A percentile compares a stretch with the other conserved stretches of the same genome.
Evolutionary conservation across 164 flowering plant species (phyloP).

Genomic region (Chimonanthus salicifolius): DNA sequence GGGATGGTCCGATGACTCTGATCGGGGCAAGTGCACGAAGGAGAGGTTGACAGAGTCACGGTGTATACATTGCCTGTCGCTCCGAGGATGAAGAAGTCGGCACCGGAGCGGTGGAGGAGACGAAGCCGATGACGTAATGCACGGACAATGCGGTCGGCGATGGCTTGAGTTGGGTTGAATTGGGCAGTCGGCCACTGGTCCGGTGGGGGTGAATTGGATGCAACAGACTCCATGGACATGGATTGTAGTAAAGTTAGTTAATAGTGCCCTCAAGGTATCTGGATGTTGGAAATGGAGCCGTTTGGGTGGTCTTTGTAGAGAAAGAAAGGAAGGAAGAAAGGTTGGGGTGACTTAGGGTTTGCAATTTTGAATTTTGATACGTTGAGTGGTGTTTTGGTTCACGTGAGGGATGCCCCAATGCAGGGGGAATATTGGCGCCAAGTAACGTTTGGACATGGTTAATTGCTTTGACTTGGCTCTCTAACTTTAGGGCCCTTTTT

Average conservation of each 20-base stretch:
- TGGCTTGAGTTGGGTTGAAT: constrained; percentile 32
- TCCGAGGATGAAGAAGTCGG: constrained; percentile 65
- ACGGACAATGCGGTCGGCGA: constrained; percentile 55
- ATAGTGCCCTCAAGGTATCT: not conserved
- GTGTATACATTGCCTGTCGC: constrained; percentile 85
- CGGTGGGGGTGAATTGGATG: constrained; percentile 39
- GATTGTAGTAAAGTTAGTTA: not conserved
- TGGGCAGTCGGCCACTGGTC: constrained; percentile 8
- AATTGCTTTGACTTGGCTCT: no score
- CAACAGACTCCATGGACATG: constrained; percentile 30
- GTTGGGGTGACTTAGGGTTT: constrained; percentile 8
- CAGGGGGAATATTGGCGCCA: constrained; percentile 1
- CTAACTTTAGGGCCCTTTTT: no score
- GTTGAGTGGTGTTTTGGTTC: constrained; percentile 31
- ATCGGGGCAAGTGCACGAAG: constrained; percentile 86
- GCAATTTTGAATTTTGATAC: constrained; percentile 14
- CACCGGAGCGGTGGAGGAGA: constrained; percentile 66
- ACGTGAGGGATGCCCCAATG: constrained; percentile 35
- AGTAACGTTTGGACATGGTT: not conserved
- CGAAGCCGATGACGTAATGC: constrained; percentile 68
- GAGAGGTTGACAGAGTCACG: constrained; percentile 49
- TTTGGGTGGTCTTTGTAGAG: not conserved
- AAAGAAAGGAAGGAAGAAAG: not conserved
- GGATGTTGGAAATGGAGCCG: not conserved
- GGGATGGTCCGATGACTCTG: constrained; percentile 33